Conservation (phyloP, 2,329 filamentous ascomycete species). For the Ascochyta pisi region DNA sequence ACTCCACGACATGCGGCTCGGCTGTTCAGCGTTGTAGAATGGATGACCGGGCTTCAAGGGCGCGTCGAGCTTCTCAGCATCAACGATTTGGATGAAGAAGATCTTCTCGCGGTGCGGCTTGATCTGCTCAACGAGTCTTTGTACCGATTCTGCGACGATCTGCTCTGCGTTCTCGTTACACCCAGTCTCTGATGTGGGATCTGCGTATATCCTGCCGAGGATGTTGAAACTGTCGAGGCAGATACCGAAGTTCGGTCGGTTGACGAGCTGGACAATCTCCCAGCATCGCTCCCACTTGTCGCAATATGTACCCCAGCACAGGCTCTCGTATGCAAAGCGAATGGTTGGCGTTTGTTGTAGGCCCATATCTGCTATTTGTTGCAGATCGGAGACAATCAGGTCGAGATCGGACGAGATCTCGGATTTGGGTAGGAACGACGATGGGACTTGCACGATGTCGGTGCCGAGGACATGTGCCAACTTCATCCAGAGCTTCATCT, state of each 20-base stretch:
- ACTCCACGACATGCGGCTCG: slow-evolving; percentile 77
- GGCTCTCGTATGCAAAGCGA: slow-evolving; percentile 74
- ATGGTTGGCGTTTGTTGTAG: slow-evolving; percentile 63
- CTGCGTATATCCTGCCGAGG: slow-evolving; percentile 72
- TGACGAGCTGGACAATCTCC: slow-evolving; percentile 69
- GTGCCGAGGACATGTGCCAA: slow-evolving; percentile 70
- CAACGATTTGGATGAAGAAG: slow-evolving; percentile 79
- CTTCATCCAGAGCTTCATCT: slow-evolving; percentile 73
- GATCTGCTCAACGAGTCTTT: slow-evolving; percentile 61
- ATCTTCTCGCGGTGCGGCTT: slow-evolving; percentile 65
- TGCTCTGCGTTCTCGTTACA: slow-evolving; percentile 61
- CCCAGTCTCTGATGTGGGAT: slow-evolving; percentile 64
- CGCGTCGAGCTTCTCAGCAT: slow-evolving; percentile 67
- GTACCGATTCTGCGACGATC: slow-evolving; percentile 62
- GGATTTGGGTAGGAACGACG: slow-evolving; percentile 67
- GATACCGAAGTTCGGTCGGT: slow-evolving; percentile 75
- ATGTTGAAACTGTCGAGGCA: slow-evolving; percentile 84
- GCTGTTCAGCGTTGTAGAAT: slow-evolving; percentile 66
- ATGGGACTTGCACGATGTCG: slow-evolving; percentile 77
- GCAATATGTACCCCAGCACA: slow-evolving; percentile 74
- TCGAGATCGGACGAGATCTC: slow-evolving; percentile 61
- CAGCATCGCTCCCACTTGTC: slow-evolving; percentile 76
- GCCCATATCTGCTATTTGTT: slow-evolving; percentile 71
- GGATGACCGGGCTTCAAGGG: slow-evolving; percentile 66
- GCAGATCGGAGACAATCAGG: slow-evolving; percentile 68